Evolutionary conservation across 495 filamentous ascomycete genomes (phyloP).

Genomic region (Lasiosphaeria ovina): DNA sequence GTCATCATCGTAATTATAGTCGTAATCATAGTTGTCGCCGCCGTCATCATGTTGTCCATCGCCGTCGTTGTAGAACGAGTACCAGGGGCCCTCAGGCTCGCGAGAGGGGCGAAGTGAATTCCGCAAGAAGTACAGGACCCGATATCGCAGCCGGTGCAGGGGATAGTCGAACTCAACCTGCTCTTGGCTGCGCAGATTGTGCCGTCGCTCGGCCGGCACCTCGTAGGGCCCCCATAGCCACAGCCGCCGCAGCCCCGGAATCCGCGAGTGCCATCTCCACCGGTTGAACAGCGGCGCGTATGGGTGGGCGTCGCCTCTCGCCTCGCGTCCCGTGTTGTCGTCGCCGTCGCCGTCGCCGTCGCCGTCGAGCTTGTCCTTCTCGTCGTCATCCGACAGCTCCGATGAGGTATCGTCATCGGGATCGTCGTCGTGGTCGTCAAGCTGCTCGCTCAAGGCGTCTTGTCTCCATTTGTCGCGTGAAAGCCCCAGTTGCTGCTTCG

Average conservation of each 20-base stretch:
- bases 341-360: background rate
- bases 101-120: too few species aligned
- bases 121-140: background rate
- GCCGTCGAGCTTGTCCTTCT: background rate
- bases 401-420: background rate
- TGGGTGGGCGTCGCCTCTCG: background rate
- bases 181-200: slow-evolving; percentile 11
- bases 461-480: too few species aligned
- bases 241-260: slow-evolving; percentile 9
- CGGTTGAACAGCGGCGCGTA: slow-evolving; percentile 7
- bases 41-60: background rate
- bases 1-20: background rate
- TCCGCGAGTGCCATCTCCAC: slow-evolving; percentile 12
- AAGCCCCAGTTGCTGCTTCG: background rate
- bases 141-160: slow-evolving; percentile 2
- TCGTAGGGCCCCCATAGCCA: slow-evolving; percentile 16
- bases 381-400: background rate
- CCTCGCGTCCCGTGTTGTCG: background rate
- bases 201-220: background rate
- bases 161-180: slow-evolving; percentile 13
- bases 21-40: background rate
- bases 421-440: background rate
- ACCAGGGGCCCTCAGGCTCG: too few species aligned
- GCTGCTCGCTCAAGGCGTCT: background rate
- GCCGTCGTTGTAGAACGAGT: background rate